These are phyloP conservation scores for Acer yangbiense DNA, from an alignment of 345 rosid genomes.

Conservation along the genomic window DNA sequence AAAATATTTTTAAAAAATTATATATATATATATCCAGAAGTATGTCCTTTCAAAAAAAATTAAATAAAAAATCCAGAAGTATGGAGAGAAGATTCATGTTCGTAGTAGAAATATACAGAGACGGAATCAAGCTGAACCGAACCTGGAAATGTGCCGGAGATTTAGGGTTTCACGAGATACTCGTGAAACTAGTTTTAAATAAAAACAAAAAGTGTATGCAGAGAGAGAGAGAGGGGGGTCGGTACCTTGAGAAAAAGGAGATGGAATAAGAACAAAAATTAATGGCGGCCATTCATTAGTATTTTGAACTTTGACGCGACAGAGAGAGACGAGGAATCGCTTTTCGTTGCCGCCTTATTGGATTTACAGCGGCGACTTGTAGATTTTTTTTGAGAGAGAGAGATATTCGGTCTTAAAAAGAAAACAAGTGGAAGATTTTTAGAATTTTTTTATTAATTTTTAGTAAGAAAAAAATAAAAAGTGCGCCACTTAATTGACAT, in stretches of 20 bases:
- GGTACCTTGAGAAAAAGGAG: slow-evolving; percentile 19
- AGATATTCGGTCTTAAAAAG: neutral
- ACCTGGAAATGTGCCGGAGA: neutral
- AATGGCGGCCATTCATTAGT: slow-evolving; percentile 23
- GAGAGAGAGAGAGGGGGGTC: neutral
- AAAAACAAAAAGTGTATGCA: neutral
- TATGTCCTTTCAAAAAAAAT: too few relatives aligned
- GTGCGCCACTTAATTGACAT: neutral
- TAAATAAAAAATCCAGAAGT: too few relatives aligned
- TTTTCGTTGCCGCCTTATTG: slow-evolving; percentile 21
- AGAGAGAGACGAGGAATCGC: neutral
- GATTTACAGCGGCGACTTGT: slow-evolving; percentile 12
- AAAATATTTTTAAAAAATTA: neutral
- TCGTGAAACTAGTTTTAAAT: neutral
- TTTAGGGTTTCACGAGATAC: slow-evolving; percentile 18
- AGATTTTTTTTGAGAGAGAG: neutral
- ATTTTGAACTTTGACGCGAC: neutral
- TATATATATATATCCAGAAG: too few relatives aligned
- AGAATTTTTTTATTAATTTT: neutral
- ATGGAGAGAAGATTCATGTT: too few relatives aligned
- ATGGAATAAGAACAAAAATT: neutral
- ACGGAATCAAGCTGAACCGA: neutral
- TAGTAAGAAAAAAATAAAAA: neutral
- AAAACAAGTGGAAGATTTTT: neutral
- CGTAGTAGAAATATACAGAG: too few relatives aligned